These are phyloP conservation scores for Pseudonectria foliicola DNA, from an alignment of 2,329 filamentous ascomycete species.

Conservation along the genomic window DNA sequence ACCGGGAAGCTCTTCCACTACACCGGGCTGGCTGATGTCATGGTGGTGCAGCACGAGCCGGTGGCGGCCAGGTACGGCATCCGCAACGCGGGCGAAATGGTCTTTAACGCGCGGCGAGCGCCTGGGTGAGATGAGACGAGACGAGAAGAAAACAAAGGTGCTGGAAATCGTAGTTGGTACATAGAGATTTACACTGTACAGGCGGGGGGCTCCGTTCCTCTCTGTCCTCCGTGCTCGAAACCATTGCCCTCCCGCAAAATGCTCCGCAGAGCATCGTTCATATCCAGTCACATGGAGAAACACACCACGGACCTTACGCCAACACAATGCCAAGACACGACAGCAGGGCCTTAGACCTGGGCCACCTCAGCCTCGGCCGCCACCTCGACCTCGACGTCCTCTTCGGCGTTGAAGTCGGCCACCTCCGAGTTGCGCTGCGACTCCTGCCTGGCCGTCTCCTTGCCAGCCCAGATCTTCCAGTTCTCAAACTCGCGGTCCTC, in stretches of 20 bases:
- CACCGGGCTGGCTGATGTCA: slow-evolving; percentile 61
- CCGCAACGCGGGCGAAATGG: slow-evolving; percentile 31
- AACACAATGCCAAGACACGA: too few relatives aligned
- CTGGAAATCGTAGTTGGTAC: slow-evolving; percentile 7
- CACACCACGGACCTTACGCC: too few relatives aligned
- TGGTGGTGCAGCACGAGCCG: slow-evolving; percentile 73
- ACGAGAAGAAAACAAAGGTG: too few relatives aligned
- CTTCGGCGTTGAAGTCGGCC: slow-evolving; percentile 29
- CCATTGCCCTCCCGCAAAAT: too few relatives aligned
- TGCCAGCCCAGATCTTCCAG: slow-evolving; percentile 75
- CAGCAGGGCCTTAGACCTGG: slow-evolving; percentile 4
- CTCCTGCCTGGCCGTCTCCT: slow-evolving; percentile 36
- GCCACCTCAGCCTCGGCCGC: slow-evolving; percentile 16
- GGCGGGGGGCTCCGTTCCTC: too few relatives aligned
- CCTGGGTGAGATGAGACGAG: slow-evolving; percentile 4
- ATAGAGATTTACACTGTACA: slow-evolving; percentile 6
- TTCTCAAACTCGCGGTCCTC: slow-evolving; percentile 74
- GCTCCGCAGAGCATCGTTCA: too few relatives aligned
- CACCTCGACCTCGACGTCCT: slow-evolving; percentile 16
- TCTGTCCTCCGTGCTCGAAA: too few relatives aligned
- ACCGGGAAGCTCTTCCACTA: slow-evolving; percentile 70
- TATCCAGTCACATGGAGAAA: too few relatives aligned
- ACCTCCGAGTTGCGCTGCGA: slow-evolving; percentile 35
- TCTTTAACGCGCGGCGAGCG: slow-evolving; percentile 30
- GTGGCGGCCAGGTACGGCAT: slow-evolving; percentile 44